phyloP scores from a whole-genome alignment of 2,329 filamentous ascomycete species.

The Cladophialophora chaetospira region DNA sequence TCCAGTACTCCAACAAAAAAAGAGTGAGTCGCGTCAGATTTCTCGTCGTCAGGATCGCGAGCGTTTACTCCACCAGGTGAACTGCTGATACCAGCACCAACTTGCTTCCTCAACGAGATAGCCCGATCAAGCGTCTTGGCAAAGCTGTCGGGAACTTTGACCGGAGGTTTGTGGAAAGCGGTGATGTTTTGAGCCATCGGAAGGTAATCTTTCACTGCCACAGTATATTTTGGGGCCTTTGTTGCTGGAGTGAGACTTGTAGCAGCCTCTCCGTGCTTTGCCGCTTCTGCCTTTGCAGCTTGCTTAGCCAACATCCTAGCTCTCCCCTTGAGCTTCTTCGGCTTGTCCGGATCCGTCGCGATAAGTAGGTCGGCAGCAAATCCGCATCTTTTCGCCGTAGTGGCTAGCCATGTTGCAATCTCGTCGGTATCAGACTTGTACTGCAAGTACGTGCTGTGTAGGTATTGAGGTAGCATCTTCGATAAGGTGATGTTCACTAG shows the following conservation, averaged over 20 bases:
- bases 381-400: slow-evolving; percentile 34
- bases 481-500: too few relatives aligned
- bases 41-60: background rate
- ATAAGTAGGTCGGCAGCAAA: slow-evolving; percentile 18
- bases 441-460: slow-evolving; percentile 33
- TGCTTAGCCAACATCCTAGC: slow-evolving; percentile 21
- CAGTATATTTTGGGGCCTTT: background rate
- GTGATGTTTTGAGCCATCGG: background rate
- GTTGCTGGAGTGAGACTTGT: slow-evolving; percentile 10
- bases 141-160: background rate
- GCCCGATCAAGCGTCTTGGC: background rate
- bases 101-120: background rate
- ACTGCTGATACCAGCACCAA: background rate
- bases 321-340: slow-evolving; percentile 13
- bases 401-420: slow-evolving; percentile 36
- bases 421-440: slow-evolving; percentile 37
- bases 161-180: background rate
- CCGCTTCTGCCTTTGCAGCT: slow-evolving; percentile 26
- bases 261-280: slow-evolving; percentile 29
- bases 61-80: background rate
- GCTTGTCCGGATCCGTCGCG: background rate
- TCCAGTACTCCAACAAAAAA: slow-evolving; percentile 23
- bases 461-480: slow-evolving; percentile 25
- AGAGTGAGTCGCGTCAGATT: slow-evolving; percentile 35
- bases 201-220: background rate